phyloP scores from a whole-genome alignment of 768 basidiomycete genomes.

The Polyporus arcularius region DNA sequence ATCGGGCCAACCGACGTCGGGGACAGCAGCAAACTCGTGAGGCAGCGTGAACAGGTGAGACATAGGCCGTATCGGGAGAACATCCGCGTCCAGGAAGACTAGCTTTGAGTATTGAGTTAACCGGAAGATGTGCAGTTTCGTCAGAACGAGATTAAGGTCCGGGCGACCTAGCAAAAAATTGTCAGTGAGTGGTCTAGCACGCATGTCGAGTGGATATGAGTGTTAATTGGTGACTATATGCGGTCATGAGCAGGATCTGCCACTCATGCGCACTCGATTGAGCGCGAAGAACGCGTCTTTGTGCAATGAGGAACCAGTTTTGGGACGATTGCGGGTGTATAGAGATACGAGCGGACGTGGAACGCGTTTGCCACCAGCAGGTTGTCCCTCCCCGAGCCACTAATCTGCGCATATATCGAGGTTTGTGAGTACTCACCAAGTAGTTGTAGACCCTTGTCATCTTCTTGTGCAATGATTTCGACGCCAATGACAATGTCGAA shows the following conservation, averaged over 20 bases:
- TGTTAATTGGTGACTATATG: slow-evolving; percentile 2
- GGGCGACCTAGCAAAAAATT: slow-evolving; percentile 68
- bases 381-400: not conserved
- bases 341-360: not conserved
- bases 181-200: too few relatives aligned
- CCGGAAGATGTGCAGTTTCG: slow-evolving; percentile 95
- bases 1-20: slow-evolving; percentile 99
- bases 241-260: not conserved
- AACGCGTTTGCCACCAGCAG: not conserved
- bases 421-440: slow-evolving; percentile 62
- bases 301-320: too few relatives aligned
- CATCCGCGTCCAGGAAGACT: slow-evolving; percentile 91
- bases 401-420: not conserved
- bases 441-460: slow-evolving; percentile 66
- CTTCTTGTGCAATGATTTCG: slow-evolving; percentile 77
- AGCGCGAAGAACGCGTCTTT: not conserved
- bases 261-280: not conserved
- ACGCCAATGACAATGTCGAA: slow-evolving; percentile 91
- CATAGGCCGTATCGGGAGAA: slow-evolving; percentile 84
- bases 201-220: not conserved
- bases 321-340: too few relatives aligned
- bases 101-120: slow-evolving; percentile 84
- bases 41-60: slow-evolving; percentile 88
- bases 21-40: slow-evolving; percentile 87
- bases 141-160: slow-evolving; percentile 91